Conservation (phyloP, 768 basidiomycete species). For the Trametopsis cervina region DNA sequence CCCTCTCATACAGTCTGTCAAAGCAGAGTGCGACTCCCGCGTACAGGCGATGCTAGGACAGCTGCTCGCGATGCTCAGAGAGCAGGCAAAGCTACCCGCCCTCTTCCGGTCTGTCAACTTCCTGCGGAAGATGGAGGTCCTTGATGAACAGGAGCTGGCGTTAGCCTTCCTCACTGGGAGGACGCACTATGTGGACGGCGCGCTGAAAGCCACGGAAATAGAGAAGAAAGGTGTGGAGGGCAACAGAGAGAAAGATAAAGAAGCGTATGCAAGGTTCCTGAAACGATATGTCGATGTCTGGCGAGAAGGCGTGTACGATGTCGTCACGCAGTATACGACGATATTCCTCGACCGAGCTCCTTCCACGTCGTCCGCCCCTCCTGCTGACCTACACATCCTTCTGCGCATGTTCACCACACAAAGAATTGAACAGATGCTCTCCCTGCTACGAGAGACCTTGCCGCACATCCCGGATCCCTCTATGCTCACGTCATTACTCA, state of each 20-base stretch:
- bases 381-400: slow-evolving; percentile 37
- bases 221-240: slow-evolving; percentile 30
- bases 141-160: slow-evolving; percentile 70
- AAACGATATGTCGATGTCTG: slow-evolving; percentile 86
- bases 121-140: slow-evolving; percentile 74
- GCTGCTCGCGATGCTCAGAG: slow-evolving; percentile 71
- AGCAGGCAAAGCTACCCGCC: slow-evolving; percentile 81
- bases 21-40: slow-evolving; percentile 60
- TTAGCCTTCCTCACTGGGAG: slow-evolving; percentile 78
- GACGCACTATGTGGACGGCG: slow-evolving; percentile 51
- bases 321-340: slow-evolving; percentile 82
- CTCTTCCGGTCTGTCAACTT: slow-evolving; percentile 89
- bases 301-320: slow-evolving; percentile 89
- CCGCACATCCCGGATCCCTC: slow-evolving; percentile 51
- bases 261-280: slow-evolving; percentile 71
- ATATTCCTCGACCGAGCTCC: slow-evolving; percentile 76
- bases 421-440: slow-evolving; percentile 60
- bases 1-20: slow-evolving; percentile 53
- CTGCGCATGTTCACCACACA: slow-evolving; percentile 60
- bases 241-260: slow-evolving; percentile 48
- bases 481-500: slow-evolving; percentile 75
- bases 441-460: slow-evolving; percentile 55
- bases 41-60: slow-evolving; percentile 64
- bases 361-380: slow-evolving; percentile 13
- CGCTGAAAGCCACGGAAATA: slow-evolving; percentile 45